Evolutionary conservation across 108 stramenopile genomes (phyloP).

Genomic region (Pseudonitzschia multiseries): DNA sequence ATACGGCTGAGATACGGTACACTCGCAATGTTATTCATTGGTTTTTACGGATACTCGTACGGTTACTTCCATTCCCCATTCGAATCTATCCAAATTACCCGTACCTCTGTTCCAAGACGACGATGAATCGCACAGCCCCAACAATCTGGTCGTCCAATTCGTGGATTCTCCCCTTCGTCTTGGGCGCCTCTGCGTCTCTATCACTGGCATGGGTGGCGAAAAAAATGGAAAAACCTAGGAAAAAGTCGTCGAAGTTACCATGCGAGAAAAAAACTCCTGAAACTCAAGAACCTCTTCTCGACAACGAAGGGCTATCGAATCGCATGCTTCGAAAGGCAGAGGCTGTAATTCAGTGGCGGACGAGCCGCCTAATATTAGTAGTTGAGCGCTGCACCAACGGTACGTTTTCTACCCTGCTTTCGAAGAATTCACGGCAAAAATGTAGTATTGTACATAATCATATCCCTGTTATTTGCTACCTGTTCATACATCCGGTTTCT

Average conservation of each 20-base stretch:
- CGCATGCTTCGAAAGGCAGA: slow-evolving; percentile 87
- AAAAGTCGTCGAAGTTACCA: background rate
- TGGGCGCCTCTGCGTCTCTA: slow-evolving; percentile 33
- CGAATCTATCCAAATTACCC: too few species aligned
- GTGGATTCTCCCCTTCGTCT: slow-evolving; percentile 32
- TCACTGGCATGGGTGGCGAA: slow-evolving; percentile 24
- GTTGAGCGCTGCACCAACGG: slow-evolving; percentile 76
- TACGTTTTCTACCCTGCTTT: background rate
- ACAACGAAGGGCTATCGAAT: slow-evolving; percentile 62
- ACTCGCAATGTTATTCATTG: too few species aligned
- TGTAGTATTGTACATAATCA: slow-evolving; percentile 42
- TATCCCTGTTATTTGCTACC: background rate
- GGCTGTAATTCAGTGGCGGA: slow-evolving; percentile 75
- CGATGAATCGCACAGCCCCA: background rate
- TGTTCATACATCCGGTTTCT: background rate
- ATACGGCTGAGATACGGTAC: too few species aligned
- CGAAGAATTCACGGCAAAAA: slow-evolving; percentile 74
- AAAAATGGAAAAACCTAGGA: background rate
- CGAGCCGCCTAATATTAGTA: slow-evolving; percentile 71
- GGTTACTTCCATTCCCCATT: too few species aligned
- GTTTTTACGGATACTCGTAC: too few species aligned
- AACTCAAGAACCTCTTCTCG: slow-evolving; percentile 40
- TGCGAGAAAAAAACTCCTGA: background rate
- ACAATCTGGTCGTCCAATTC: background rate
- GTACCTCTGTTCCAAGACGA: too few species aligned